These are phyloP conservation scores for Acrocalymma vagum DNA, from an alignment of 2,329 filamentous ascomycete genomes.

Conservation along the genomic window DNA sequence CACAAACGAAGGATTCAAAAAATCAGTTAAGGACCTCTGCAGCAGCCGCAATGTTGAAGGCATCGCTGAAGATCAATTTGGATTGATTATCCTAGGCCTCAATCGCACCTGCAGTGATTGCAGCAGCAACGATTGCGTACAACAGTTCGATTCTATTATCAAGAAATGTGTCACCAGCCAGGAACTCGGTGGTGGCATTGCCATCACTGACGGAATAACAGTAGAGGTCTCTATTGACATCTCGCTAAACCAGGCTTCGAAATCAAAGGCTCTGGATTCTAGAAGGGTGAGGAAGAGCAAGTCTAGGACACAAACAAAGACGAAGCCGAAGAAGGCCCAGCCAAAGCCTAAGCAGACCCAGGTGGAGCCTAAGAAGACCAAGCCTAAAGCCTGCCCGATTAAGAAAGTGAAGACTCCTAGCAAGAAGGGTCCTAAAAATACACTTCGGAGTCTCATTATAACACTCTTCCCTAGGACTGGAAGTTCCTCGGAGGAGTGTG, in stretches of 20 bases:
- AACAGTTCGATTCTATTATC: slow-evolving; percentile 1
- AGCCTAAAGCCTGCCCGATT: no score
- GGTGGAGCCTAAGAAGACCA: slow-evolving; percentile 1
- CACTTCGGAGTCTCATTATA: no score
- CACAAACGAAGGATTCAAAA: slow-evolving; percentile 1
- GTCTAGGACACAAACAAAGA: not conserved
- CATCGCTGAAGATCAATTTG: not conserved
- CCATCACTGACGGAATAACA: not conserved
- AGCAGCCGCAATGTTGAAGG: slow-evolving; percentile 2
- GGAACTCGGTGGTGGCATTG: not conserved
- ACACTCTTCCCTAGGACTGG: no score
- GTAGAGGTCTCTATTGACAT: not conserved
- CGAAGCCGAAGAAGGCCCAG: not conserved
- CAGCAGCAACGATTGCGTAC: not conserved
- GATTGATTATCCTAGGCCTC: slow-evolving; percentile 1
- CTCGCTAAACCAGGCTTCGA: not conserved
- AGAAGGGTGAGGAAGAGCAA: slow-evolving; percentile 1
- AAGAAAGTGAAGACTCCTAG: no score
- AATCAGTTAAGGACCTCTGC: slow-evolving; percentile 3
- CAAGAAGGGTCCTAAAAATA: no score
- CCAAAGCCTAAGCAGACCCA: not conserved
- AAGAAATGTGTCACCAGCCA: slow-evolving; percentile 1
- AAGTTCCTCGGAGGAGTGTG: no score
- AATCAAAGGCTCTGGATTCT: not conserved
- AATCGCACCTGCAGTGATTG: slow-evolving; percentile 2